Percentiles rank a stretch among this genome's conserved stretches.
These are phyloP conservation scores for Leptoxyphium fumago DNA, from an alignment of 2,329 filamentous ascomycete species.

Conservation along the genomic window DNA sequence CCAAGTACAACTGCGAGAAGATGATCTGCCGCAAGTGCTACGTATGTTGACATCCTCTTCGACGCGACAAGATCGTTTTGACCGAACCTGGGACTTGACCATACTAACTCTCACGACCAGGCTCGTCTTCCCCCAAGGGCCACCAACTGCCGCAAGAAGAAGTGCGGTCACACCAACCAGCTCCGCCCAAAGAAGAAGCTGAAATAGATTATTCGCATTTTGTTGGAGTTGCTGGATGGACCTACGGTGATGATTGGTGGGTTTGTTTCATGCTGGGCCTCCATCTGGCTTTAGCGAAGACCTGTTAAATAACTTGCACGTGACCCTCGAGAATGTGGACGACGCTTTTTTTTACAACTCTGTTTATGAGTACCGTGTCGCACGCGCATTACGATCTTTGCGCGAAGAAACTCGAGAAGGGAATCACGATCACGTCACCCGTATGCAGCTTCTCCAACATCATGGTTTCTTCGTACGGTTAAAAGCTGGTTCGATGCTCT, in stretches of 20 bases:
- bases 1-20: slow-evolving; percentile 99
- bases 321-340: not conserved
- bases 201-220: slow-evolving; percentile 53
- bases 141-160: slow-evolving; percentile 99
- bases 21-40: slow-evolving; percentile 99
- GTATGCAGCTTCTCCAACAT: too few relatives aligned
- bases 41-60: slow-evolving; percentile 42
- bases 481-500: too few relatives aligned
- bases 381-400: too few relatives aligned
- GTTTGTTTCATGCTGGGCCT: not conserved
- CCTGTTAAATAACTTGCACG: not conserved
- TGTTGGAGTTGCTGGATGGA: slow-evolving; percentile 9
- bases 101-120: slow-evolving; percentile 16
- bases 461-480: too few relatives aligned
- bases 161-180: slow-evolving; percentile 99
- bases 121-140: slow-evolving; percentile 89
- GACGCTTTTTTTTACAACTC: not conserved
- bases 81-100: slow-evolving; percentile 24
- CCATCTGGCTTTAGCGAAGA: not conserved
- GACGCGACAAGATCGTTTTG: slow-evolving; percentile 13
- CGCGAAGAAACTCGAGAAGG: too few relatives aligned
- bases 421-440: too few relatives aligned
- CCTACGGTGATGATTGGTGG: not conserved
- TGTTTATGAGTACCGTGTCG: too few relatives aligned
- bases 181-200: slow-evolving; percentile 99